Percentiles rank a stretch among this genome's conserved stretches.
Conservation (phyloP, 164 flowering plant genomes). For the Magnolia officinalis region DNA sequence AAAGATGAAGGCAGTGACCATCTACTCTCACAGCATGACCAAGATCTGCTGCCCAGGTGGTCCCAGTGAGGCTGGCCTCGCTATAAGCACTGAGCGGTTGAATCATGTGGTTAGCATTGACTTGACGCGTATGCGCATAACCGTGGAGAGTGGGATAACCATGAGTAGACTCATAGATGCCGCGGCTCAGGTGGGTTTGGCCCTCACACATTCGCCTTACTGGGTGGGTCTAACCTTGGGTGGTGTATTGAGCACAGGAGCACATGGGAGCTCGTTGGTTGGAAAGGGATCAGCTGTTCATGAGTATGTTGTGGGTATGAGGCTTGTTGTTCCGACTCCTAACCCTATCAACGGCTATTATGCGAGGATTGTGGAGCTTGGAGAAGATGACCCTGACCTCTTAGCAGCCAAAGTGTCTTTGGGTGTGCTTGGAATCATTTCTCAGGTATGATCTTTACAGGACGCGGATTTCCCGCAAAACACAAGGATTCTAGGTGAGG, state of each 20-base stretch:
- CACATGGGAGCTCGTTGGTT: constrained; percentile 11
- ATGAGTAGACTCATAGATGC: constrained; percentile 3
- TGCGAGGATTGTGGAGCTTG: constrained; percentile 6
- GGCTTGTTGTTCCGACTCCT: constrained; percentile 9
- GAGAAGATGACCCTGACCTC: constrained; percentile 9
- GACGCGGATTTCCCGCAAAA: too few relatives aligned
- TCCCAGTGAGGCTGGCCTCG: too few relatives aligned
- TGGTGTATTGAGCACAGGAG: constrained; percentile 7
- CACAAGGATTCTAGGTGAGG: too few relatives aligned
- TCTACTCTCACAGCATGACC: too few relatives aligned
- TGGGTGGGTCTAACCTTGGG: constrained; percentile 11
- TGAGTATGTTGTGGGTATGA: constrained; percentile 4
- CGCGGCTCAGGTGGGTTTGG: constrained; percentile 1
- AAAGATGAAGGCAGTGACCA: too few relatives aligned
- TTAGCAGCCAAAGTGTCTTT: constrained; percentile 12
- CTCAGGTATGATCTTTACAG: background rate
- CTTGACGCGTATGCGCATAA: too few relatives aligned
- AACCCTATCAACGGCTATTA: constrained; percentile 2
- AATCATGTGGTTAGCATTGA: too few relatives aligned
- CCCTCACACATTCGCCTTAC: constrained; percentile 11
- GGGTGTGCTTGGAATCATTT: constrained; percentile 10
- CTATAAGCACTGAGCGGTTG: too few relatives aligned
- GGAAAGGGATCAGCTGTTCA: background rate
- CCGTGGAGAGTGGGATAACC: too few relatives aligned
- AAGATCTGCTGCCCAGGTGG: too few relatives aligned